These are phyloP conservation scores for Athelia psychrophila DNA, from an alignment of 1,284 basidiomycete species.

Conservation along the genomic window DNA sequence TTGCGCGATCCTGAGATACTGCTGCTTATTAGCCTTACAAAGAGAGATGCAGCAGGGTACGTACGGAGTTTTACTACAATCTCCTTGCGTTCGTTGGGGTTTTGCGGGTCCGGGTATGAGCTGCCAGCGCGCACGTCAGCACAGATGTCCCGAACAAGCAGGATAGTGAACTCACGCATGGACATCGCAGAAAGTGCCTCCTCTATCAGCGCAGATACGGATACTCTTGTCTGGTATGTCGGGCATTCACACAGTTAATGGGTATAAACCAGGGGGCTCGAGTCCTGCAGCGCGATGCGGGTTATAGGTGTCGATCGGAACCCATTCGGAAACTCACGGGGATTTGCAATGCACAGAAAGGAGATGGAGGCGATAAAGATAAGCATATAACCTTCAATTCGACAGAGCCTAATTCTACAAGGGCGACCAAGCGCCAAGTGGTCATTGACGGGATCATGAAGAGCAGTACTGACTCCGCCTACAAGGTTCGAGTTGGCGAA, in stretches of 20 bases:
- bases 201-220: slow-evolving; percentile 53
- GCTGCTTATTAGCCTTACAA: slow-evolving; percentile 3
- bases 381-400: too few relatives aligned
- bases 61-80: slow-evolving; percentile 78
- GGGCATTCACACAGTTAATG: slow-evolving; percentile 8
- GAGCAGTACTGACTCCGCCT: too few relatives aligned
- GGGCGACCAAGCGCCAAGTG: too few relatives aligned
- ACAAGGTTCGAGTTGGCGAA: too few relatives aligned
- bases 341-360: too few relatives aligned
- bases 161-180: slow-evolving; percentile 52
- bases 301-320: too few relatives aligned
- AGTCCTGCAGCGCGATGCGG: too few relatives aligned
- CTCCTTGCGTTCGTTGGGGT: slow-evolving; percentile 60
- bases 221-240: slow-evolving; percentile 59
- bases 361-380: too few relatives aligned
- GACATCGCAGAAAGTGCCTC: slow-evolving; percentile 82
- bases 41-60: slow-evolving; percentile 22
- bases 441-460: too few relatives aligned
- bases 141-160: not conserved
- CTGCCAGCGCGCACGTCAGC: slow-evolving; percentile 29
- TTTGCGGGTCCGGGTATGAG: slow-evolving; percentile 71
- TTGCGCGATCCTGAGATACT: slow-evolving; percentile 85
- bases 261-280: too few relatives aligned
- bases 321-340: too few relatives aligned
- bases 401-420: too few relatives aligned